These are phyloP conservation scores for Alisma plantagoaquatica DNA, from an alignment of 106 monocot species.

Conservation along the genomic window DNA sequence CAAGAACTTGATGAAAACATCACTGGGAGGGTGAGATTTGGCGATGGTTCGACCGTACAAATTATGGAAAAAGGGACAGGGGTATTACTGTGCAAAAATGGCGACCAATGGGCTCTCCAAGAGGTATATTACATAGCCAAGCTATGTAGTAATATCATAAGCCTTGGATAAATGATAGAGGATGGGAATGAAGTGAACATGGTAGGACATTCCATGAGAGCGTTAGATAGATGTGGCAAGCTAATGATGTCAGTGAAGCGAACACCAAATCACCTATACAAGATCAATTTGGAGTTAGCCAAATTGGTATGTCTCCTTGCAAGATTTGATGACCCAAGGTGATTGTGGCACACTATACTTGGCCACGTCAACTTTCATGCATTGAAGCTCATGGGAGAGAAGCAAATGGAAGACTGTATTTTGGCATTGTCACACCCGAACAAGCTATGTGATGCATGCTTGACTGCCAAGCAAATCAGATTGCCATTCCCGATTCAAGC, in stretches of 20 bases:
- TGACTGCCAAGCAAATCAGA: constrained; percentile 2
- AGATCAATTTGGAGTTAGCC: not conserved
- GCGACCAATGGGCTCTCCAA: no score
- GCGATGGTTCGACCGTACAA: not conserved
- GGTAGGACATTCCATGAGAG: not conserved
- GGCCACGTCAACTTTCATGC: constrained; percentile 5
- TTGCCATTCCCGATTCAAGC: not conserved
- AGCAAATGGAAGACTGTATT: not conserved
- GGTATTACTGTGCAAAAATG: constrained; percentile 1
- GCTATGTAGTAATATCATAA: constrained; percentile 5
- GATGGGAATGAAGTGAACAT: not conserved
- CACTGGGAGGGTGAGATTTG: constrained; percentile 6
- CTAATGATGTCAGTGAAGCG: not conserved
- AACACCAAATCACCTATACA: not conserved
- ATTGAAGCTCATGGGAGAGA: not conserved
- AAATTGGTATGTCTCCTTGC: not conserved
- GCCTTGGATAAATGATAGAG: constrained; percentile 1
- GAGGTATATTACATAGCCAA: constrained; percentile 4
- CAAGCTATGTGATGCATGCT: not conserved
- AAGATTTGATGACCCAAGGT: no score
- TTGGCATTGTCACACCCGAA: no score
- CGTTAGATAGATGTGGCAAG: not conserved
- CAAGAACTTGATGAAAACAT: constrained; percentile 1
- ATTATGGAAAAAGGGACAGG: constrained; percentile 3
- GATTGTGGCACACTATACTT: constrained; percentile 3